A percentile compares a stretch with the other conserved stretches of the same genome.
phyloP scores from a whole-genome alignment of 2,329 filamentous ascomycete genomes.

The Colletotrichum scovillei region DNA sequence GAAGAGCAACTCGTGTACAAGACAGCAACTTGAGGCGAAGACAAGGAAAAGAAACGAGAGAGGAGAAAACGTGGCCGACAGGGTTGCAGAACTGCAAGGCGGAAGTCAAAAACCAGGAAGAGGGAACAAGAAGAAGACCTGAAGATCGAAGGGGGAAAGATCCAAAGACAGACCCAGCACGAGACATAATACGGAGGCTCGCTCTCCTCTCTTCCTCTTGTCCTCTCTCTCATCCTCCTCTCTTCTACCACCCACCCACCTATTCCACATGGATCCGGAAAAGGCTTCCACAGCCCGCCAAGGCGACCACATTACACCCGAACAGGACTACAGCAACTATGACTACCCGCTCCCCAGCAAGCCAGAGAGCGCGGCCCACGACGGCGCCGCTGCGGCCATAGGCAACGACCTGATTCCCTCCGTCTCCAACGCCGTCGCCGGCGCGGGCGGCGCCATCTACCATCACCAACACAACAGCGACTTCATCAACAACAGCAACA shows the following conservation, averaged over 20 bases:
- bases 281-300: constrained; percentile 15
- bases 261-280: constrained; percentile 27
- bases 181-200: neutral
- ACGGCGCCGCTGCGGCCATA: constrained; percentile 20
- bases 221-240: neutral
- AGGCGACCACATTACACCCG: neutral
- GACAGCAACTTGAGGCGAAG: neutral
- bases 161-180: neutral
- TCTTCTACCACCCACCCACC: too few relatives aligned
- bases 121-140: neutral
- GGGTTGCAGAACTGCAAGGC: neutral
- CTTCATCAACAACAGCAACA: neutral
- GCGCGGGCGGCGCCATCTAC: constrained; percentile 3
- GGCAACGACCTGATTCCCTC: constrained; percentile 34
- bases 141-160: neutral
- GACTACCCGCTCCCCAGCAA: constrained; percentile 30
- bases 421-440: constrained; percentile 30
- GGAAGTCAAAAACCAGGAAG: neutral
- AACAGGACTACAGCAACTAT: constrained; percentile 31
- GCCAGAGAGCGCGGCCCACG: constrained; percentile 25
- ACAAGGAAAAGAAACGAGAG: neutral
- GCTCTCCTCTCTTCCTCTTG: neutral
- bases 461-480: neutral
- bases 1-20: neutral
- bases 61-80: neutral